Base-by-base conservation (phyloP, 345 rosid genomes). In the Murraya koenigii region DNA sequence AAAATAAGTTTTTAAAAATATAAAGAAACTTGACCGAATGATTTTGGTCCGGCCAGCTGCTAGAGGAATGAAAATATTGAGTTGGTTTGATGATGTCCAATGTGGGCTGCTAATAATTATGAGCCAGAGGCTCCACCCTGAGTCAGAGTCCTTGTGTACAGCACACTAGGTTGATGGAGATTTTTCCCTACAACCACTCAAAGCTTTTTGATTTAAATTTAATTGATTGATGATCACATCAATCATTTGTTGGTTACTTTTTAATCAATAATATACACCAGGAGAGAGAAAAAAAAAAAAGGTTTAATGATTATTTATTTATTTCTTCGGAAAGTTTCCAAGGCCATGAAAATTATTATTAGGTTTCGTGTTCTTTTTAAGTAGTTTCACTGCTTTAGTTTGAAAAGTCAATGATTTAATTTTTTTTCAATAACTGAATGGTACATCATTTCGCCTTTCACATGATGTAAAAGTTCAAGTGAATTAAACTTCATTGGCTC, bases 101-200 rank as follows among this genome's bases (percentile, higher is more conserved):
- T 19, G 72, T 70, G 38, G 35, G 49, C 49, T 44, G 49, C 47
- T 59, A 70, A 61, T 76, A 75, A 81, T 79, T 69, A 78, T 76
- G 68, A 49, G 44, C 56, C 75, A 8, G 60, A 76, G 82, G 85
- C 76, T 78, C 82, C 84, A 79, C 78, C 38, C 8, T 5, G 2
- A 5, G 25, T 3, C 49, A 44, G 49, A 44, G 49, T 44, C 49
- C 17, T 44, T 44, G 49, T 3, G 49, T 44, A 44, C 49, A 44
- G 15, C 4, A 44, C 17, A 3, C 3, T 1, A 13, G 4, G 17
- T 0, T 44, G 49, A 44, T 13, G 49, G 49, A 13, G 49, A 44
- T 44, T 44, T 44, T 0, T 30, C 5, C 36, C 15, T 13, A 0
- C 22, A 14, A 15, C 9, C 2, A 30, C 38, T 26, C 3, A 19